phyloP scores from a whole-genome alignment of 768 basidiomycete species.

The Kwoniella europaea region DNA sequence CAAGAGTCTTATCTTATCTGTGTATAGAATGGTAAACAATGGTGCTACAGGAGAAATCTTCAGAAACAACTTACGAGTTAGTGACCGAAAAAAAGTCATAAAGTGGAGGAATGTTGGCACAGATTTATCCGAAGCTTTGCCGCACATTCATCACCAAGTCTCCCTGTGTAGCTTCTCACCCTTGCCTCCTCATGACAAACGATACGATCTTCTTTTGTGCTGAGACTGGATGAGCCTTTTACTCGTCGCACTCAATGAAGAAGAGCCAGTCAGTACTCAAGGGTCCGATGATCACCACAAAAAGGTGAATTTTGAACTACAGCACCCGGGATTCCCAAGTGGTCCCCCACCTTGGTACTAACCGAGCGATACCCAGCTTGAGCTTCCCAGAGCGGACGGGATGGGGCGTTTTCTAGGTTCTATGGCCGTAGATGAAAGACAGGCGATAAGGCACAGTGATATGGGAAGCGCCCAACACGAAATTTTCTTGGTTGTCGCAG shows the following conservation, averaged over 20 bases:
- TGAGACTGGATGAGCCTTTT: no score
- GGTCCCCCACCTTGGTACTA: slow-evolving; percentile 7
- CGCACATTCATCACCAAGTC: neutral
- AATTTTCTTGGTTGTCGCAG: neutral
- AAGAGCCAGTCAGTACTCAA: neutral
- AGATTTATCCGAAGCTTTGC: neutral
- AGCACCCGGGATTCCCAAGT: slow-evolving; percentile 4
- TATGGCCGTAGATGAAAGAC: slow-evolving; percentile 2
- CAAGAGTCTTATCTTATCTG: neutral
- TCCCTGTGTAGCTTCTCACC: no score
- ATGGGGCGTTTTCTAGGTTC: slow-evolving; percentile 1
- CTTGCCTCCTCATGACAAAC: no score
- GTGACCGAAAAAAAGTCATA: neutral
- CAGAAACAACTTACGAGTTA: neutral
- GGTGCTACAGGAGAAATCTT: neutral
- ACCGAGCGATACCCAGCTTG: neutral
- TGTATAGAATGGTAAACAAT: neutral
- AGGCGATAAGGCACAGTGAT: neutral
- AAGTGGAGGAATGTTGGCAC: neutral
- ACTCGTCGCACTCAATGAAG: neutral
- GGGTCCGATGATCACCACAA: neutral
- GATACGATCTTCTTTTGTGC: no score
- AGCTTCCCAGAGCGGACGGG: slow-evolving; percentile 1
- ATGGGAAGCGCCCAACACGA: neutral
- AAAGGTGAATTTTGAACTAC: neutral